Conservation (phyloP, 2,329 filamentous ascomycete genomes). For the Cordyceps javanica region DNA sequence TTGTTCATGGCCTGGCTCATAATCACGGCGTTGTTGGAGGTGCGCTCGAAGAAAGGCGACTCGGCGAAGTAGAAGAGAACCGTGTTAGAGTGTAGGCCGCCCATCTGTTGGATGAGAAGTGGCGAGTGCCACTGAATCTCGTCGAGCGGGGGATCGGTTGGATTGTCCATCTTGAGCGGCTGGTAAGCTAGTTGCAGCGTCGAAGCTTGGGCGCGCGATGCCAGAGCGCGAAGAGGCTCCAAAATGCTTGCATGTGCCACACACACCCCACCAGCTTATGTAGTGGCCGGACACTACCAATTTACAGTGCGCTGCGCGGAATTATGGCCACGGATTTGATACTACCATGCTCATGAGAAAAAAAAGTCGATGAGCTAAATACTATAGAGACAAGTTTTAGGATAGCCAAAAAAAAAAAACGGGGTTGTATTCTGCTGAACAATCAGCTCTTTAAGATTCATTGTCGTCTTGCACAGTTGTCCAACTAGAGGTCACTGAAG, state of each 20-base stretch:
- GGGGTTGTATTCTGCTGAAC: too few species aligned
- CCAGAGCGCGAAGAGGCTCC: not conserved
- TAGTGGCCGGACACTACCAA: too few species aligned
- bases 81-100: constrained; percentile 57
- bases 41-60: constrained; percentile 62
- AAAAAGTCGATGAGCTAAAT: too few species aligned
- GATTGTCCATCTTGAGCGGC: constrained; percentile 33
- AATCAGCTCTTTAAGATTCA: too few species aligned
- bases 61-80: constrained; percentile 63
- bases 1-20: constrained; percentile 58
- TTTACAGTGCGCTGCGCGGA: too few species aligned
- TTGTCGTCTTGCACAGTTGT: too few species aligned
- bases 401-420: too few species aligned
- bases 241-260: not conserved
- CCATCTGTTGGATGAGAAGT: constrained; percentile 41
- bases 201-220: not conserved
- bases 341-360: too few species aligned
- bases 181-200: not conserved
- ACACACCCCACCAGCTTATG: not conserved
- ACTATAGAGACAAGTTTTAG: too few species aligned
- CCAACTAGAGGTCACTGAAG: too few species aligned
- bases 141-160: constrained; percentile 51
- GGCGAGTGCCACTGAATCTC: constrained; percentile 62
- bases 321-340: too few species aligned
- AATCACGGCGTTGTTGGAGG: constrained; percentile 61